These are phyloP conservation scores for Podila minutissima DNA, from an alignment of 192 early-diverging fungal genomes.

Conservation along the genomic window DNA sequence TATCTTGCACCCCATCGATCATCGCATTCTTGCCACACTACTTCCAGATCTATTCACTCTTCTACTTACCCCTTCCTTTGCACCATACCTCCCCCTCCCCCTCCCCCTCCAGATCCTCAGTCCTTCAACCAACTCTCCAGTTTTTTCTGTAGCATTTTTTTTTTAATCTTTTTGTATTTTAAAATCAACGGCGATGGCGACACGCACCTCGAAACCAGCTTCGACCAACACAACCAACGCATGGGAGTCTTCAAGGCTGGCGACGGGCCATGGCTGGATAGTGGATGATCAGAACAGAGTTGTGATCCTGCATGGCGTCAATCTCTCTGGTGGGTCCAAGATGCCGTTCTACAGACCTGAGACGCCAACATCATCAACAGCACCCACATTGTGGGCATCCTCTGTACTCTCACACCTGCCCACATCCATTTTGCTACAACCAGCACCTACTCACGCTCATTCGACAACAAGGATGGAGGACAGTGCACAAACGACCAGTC, in stretches of 20 bases:
- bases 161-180: not conserved
- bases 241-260: conserved; percentile 30
- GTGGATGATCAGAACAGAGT: conserved; percentile 58
- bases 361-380: not conserved
- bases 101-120: not conserved
- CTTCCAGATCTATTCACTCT: not conserved
- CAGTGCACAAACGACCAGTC: not conserved
- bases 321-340: conserved; percentile 65
- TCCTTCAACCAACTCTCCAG: not conserved
- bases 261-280: conserved; percentile 53
- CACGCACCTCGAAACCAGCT: conserved; percentile 7
- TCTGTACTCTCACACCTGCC: not conserved
- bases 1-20: not conserved
- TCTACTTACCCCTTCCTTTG: not conserved
- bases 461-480: not conserved
- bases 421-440: not conserved
- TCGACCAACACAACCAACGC: conserved; percentile 22
- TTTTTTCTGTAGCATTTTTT: not conserved
- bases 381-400: not conserved
- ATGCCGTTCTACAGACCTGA: conserved; percentile 53
- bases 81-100: not conserved
- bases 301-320: conserved; percentile 64
- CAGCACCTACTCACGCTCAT: not conserved
- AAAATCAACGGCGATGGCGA: not conserved
- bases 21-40: not conserved